phyloP scores from a whole-genome alignment of 2,329 filamentous ascomycete species.

The Fusarium sp. region DNA sequence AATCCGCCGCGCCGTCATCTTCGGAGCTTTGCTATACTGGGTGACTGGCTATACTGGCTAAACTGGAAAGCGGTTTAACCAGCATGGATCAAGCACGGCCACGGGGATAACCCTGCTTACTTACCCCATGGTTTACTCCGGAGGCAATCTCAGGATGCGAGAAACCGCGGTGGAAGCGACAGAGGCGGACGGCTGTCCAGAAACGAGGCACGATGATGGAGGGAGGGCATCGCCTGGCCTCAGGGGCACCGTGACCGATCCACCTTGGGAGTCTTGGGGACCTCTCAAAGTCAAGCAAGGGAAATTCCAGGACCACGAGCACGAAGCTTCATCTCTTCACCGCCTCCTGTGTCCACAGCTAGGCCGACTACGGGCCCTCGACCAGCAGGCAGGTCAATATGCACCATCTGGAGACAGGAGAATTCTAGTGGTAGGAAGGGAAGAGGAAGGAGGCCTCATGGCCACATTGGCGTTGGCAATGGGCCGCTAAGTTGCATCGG shows the following conservation, averaged over 20 bases:
- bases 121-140: conserved; percentile 5
- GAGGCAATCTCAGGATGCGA: conserved; percentile 19
- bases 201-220: conserved; percentile 25
- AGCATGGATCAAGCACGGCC: conserved; percentile 16
- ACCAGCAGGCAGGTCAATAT: conserved; percentile 36
- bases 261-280: conserved; percentile 35
- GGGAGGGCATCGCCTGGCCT: conserved; percentile 30
- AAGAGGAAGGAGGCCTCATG: conserved; percentile 37
- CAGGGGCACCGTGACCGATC: conserved; percentile 36
- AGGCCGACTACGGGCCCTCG: conserved; percentile 27
- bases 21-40: conserved; percentile 7
- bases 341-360: conserved; percentile 42
- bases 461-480: conserved; percentile 40
- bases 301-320: conserved; percentile 38
- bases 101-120: conserved; percentile 14
- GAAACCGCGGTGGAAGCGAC: conserved; percentile 17
- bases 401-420: conserved; percentile 34
- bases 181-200: conserved; percentile 8
- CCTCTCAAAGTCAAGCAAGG: conserved; percentile 36
- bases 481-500: conserved; percentile 44
- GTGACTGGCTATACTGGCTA: background rate
- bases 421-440: conserved; percentile 39
- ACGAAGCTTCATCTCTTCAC: conserved; percentile 39
- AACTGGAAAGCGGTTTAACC: conserved; percentile 13
- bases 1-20: conserved; percentile 25